These are phyloP conservation scores for Bryum argenteum DNA, from an alignment of 225 moss, liverwort and hornwort genomes.

Conservation along the genomic window DNA sequence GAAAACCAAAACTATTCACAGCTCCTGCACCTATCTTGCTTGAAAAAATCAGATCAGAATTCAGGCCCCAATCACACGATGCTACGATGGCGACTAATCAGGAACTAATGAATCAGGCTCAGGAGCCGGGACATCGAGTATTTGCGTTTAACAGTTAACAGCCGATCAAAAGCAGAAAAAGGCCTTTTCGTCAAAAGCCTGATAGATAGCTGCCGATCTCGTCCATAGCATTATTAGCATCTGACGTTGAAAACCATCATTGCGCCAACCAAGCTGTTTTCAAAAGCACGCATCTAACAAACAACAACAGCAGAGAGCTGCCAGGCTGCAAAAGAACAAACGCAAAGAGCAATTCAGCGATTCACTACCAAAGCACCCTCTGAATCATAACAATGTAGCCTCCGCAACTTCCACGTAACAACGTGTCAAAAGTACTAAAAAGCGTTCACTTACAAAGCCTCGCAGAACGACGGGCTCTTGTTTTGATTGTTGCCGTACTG, in stretches of 20 bases:
- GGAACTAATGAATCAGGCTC: constrained; percentile 1
- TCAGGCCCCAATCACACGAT: constrained; percentile 10
- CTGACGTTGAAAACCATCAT: background rate
- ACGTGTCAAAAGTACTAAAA: background rate
- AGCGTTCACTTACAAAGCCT: constrained; percentile 47
- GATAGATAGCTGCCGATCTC: background rate
- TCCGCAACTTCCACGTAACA: background rate
- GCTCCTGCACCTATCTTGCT: constrained; percentile 11
- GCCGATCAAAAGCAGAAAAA: background rate
- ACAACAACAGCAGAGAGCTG: constrained; percentile 59
- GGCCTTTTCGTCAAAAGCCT: constrained; percentile 1
- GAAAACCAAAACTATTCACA: constrained; percentile 1
- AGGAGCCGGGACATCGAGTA: background rate
- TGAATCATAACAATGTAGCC: background rate
- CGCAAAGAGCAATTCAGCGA: background rate
- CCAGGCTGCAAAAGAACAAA: constrained; percentile 39
- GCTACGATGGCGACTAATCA: background rate
- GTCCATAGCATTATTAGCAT: constrained; percentile 11
- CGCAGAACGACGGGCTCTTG: constrained; percentile 38
- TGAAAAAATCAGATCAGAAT: constrained; percentile 17
- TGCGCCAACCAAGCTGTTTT: constrained; percentile 8
- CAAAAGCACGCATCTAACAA: constrained; percentile 53
- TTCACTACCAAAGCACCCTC: background rate
- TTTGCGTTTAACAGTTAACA: background rate
- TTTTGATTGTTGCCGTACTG: constrained; percentile 12